Percentiles rank a stretch among this genome's conserved stretches.
Conservation (phyloP, 495 filamentous ascomycete species). For the Choiromyces venosus region DNA sequence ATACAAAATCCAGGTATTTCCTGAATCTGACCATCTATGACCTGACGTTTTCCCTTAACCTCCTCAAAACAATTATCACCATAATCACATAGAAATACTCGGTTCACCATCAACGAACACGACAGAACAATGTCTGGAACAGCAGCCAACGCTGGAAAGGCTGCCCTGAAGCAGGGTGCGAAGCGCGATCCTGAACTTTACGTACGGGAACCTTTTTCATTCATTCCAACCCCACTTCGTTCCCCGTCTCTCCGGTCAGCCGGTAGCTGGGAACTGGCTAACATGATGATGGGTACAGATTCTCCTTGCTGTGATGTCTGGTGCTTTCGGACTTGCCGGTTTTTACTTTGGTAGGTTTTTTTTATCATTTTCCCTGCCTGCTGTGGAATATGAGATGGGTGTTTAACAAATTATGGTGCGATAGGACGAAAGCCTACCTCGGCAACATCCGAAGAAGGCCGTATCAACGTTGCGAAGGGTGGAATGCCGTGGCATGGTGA, state of each 20-base stretch:
- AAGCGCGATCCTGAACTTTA: constrained; percentile 77
- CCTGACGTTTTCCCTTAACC: neutral
- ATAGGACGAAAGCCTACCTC: constrained; percentile 78
- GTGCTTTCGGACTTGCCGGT: constrained; percentile 78
- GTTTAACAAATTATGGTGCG: neutral
- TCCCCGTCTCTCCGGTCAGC: constrained; percentile 3
- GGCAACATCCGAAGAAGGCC: constrained; percentile 67
- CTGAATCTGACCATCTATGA: neutral
- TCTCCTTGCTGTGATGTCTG: constrained; percentile 84
- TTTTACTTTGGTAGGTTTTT: constrained; percentile 64
- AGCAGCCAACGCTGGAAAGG: constrained; percentile 42
- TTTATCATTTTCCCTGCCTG: neutral
- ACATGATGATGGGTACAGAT: constrained; percentile 53
- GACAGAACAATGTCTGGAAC: constrained; percentile 17
- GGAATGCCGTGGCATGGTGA: constrained; percentile 84
- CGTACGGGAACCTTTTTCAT: constrained; percentile 48
- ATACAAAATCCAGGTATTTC: neutral
- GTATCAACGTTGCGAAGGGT: constrained; percentile 62
- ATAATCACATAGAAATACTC: neutral
- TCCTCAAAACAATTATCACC: neutral
- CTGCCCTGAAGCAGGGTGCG: constrained; percentile 57
- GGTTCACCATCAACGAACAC: neutral
- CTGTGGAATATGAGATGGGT: neutral
- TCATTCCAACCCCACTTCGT: neutral
- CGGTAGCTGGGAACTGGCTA: neutral